Evolutionary conservation across 75 land plant genomes (phyloP).

Genomic region (Picea sitchensis): DNA sequence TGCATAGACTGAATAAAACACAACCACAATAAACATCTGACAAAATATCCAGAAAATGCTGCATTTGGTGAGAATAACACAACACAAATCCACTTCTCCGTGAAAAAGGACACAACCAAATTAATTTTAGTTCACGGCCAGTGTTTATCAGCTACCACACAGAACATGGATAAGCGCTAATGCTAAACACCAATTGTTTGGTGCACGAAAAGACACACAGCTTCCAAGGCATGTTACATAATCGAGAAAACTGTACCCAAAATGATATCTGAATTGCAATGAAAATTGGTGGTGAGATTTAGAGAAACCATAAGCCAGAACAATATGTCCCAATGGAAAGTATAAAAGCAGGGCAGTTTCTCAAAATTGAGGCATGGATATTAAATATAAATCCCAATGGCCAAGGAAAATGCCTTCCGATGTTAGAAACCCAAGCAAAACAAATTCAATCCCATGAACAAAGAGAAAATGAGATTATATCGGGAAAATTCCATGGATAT

Average conservation of each 20-base stretch:
- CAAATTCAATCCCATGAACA: background rate
- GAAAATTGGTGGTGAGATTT: background rate
- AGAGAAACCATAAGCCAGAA: background rate
- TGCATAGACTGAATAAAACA: conserved; percentile 1
- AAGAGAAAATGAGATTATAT: background rate
- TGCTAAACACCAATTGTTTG: background rate
- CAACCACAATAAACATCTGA: conserved; percentile 4
- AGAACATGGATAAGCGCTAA: background rate
- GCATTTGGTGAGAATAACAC: background rate
- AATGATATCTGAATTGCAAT: background rate
- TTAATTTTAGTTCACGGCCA: background rate
- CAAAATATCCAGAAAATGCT: background rate
- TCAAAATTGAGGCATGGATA: background rate
- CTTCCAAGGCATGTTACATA: background rate
- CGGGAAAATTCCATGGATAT: background rate
- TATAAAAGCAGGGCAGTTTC: background rate
- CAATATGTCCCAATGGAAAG: background rate
- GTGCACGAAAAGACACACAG: background rate
- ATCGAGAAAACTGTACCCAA: background rate
- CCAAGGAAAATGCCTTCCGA: background rate
- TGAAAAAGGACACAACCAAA: background rate
- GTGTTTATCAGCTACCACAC: background rate
- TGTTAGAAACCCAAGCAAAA: background rate
- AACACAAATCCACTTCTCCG: background rate
- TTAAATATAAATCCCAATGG: background rate